Evolutionary conservation across 2,329 filamentous ascomycete species (phyloP).

Genomic region (Lecanoromycetidae sp.): DNA sequence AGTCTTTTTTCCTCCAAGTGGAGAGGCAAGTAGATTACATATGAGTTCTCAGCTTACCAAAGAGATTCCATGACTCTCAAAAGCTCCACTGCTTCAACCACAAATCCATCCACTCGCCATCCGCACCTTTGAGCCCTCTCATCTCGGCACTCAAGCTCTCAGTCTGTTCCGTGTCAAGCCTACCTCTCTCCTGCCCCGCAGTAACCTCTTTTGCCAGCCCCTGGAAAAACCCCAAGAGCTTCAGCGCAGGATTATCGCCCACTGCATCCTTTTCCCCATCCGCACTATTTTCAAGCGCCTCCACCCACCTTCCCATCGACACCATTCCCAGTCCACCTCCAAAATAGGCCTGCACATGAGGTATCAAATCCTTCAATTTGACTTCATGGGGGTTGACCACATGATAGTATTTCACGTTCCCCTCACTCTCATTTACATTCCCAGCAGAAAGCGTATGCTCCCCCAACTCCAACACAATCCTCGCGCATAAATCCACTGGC

Average conservation of each 20-base stretch:
- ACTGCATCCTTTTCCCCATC: background rate
- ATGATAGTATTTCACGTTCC: background rate
- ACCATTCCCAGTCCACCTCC: slow-evolving; percentile 9
- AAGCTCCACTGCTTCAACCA: slow-evolving; percentile 28
- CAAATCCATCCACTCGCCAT: slow-evolving; percentile 25
- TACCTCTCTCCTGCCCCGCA: background rate
- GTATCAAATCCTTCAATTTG: background rate
- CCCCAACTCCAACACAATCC: slow-evolving; percentile 10
- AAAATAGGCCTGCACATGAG: background rate
- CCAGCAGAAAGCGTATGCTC: background rate
- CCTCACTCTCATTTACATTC: background rate
- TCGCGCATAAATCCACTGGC: slow-evolving; percentile 29
- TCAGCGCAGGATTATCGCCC: slow-evolving; percentile 2
- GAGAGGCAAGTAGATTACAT: too few species aligned
- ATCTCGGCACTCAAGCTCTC: slow-evolving; percentile 22
- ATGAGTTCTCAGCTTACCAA: too few species aligned
- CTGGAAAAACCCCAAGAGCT: background rate
- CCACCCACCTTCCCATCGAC: background rate
- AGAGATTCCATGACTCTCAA: background rate
- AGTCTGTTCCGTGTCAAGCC: slow-evolving; percentile 17
- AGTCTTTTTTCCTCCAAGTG: too few species aligned
- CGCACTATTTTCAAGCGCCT: background rate
- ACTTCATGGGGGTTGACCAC: slow-evolving; percentile 6
- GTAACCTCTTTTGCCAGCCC: background rate
- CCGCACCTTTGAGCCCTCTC: slow-evolving; percentile 21